Base-by-base conservation (phyloP, 192 early-diverging fungal genomes). In the Coemansia sp. region DNA sequence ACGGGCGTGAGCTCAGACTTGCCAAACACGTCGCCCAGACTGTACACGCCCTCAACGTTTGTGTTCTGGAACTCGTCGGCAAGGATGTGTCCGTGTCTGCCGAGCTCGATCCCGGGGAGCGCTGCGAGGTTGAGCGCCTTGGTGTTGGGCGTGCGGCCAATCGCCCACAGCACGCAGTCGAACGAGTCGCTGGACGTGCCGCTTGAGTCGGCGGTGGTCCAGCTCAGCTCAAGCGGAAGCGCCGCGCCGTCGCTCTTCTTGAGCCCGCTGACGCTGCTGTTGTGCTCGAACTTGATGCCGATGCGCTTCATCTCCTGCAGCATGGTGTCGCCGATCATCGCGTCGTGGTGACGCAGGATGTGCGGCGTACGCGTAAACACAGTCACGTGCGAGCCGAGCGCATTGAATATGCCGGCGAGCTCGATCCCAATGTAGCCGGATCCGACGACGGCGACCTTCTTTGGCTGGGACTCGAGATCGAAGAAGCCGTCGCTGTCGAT, bases 401-500 rank as follows among this genome's bases (percentile, higher is more conserved):
- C 81, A 63, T 91, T 79, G 81, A 98, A 95, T 65, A 99, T 92
- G 41, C 95, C 94, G 8, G 94, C 96, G 10, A 99, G 83, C 74
- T 99, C 98, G 56, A 99, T 82, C 65, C 93, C 98, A 81, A 99
- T 99, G 76, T 99, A 99, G 4, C 96, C 94, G 9, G 94, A 92
- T 32, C 94, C 94, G 22, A 92, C 88, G 22, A 95, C 89, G 43
- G 89, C 87, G n/a, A 96, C 92, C 75, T 90, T 88, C 85, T 95
- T 94, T 55, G 97, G 97, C 77, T 94, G 88, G 38, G 90, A 64
- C 65, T 94, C 90, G 45, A 99, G 85, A 40, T 95, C 92, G 86
- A 99, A 99, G 85, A 99, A 99, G 11, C 92, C 92, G 81, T 99
- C 97, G 57, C 89, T 91, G 67, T 89, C 90, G 64, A 99, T 94